Conservation (phyloP, 2,329 filamentous ascomycete species). For the Macrophomina tecta region DNA sequence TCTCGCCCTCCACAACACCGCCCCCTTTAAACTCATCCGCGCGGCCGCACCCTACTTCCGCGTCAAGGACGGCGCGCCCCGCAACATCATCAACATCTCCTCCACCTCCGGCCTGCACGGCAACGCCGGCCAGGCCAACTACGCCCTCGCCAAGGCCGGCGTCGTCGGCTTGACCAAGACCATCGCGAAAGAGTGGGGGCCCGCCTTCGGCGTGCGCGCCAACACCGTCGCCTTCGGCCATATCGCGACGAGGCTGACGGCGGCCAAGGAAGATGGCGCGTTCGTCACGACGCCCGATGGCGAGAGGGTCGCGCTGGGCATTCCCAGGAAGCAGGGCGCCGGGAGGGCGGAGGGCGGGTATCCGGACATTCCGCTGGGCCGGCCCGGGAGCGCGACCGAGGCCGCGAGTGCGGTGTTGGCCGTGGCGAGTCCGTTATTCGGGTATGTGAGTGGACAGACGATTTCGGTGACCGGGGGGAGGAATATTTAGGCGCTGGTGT, state of each 20-base stretch:
- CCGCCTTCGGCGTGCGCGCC: constrained; percentile 77
- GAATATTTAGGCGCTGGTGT: constrained; percentile 57
- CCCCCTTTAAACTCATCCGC: constrained; percentile 81
- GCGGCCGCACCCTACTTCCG: constrained; percentile 86
- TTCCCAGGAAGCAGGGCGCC: constrained; percentile 49
- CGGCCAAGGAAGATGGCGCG: constrained; percentile 81
- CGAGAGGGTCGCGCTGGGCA: constrained; percentile 52
- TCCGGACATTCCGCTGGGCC: constrained; percentile 77
- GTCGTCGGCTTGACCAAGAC: constrained; percentile 85
- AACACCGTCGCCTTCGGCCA: constrained; percentile 87
- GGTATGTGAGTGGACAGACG: constrained; percentile 86
- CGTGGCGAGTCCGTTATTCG: constrained; percentile 80
- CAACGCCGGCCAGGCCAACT: constrained; percentile 91
- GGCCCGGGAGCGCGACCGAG: constrained; percentile 79
- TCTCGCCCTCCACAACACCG: constrained; percentile 80
- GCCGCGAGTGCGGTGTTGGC: constrained; percentile 79
- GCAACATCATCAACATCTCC: constrained; percentile 83
- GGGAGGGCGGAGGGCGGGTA: constrained; percentile 44
- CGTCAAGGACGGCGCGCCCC: constrained; percentile 79
- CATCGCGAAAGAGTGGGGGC: constrained; percentile 91
- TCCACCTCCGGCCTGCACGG: constrained; percentile 83
- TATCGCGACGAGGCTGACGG: constrained; percentile 80
- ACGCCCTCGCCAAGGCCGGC: constrained; percentile 83
- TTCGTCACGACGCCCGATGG: constrained; percentile 79
- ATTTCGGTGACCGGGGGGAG: constrained; percentile 83